phyloP scores from a whole-genome alignment of 352 stramenopile species.

The Elongisporangium undulatum region DNA sequence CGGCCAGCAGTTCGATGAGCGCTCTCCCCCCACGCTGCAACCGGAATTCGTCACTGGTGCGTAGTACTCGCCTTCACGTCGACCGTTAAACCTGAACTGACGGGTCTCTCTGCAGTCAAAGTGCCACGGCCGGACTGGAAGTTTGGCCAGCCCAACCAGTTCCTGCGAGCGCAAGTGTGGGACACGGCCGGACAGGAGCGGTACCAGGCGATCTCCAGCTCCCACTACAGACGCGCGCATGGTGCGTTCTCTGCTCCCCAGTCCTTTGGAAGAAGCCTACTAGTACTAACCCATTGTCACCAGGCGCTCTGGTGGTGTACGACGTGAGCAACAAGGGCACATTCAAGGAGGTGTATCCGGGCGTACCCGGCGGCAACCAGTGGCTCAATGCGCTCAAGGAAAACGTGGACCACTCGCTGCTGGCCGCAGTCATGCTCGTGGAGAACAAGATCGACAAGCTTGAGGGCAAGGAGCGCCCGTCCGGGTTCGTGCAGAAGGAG shows the following conservation, averaged over 20 bases:
- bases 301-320: slow-evolving; percentile 65
- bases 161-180: slow-evolving; percentile 65
- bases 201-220: slow-evolving; percentile 71
- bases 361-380: slow-evolving; percentile 37
- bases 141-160: slow-evolving; percentile 59
- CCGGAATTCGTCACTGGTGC: slow-evolving; percentile 62
- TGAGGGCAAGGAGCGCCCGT: slow-evolving; percentile 27
- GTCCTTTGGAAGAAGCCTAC: neutral
- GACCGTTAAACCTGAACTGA: too few species aligned
- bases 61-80: neutral
- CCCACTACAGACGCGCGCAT: slow-evolving; percentile 60
- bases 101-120: slow-evolving; percentile 36
- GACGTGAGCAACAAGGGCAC: slow-evolving; percentile 56
- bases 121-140: slow-evolving; percentile 65
- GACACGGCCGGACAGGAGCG: slow-evolving; percentile 67
- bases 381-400: slow-evolving; percentile 66
- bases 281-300: neutral
- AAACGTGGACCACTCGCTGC: slow-evolving; percentile 42
- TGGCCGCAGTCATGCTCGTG: slow-evolving; percentile 62
- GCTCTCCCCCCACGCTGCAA: slow-evolving; percentile 43
- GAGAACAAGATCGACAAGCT: slow-evolving; percentile 74
- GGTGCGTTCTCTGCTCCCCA: slow-evolving; percentile 15
- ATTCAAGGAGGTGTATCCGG: slow-evolving; percentile 63
- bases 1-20: slow-evolving; percentile 53
- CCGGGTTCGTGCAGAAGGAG: slow-evolving; percentile 39